A percentile compares a stretch with the other conserved stretches of the same genome.
Evolutionary conservation across 495 filamentous ascomycete species (phyloP).

Genomic region (Talaromyces thailandensis): DNA sequence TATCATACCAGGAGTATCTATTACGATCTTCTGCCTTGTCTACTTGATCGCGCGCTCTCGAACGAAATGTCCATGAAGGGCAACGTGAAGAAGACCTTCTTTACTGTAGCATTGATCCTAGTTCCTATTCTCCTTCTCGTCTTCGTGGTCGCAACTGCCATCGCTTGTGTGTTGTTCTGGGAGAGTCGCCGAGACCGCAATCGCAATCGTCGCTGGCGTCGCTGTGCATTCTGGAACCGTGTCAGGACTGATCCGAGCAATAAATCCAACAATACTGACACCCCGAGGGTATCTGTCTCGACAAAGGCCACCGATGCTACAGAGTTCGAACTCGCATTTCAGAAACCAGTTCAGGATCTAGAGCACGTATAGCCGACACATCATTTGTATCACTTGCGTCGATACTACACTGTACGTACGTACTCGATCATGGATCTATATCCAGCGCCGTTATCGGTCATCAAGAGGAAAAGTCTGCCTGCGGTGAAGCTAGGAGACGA

Average conservation of each 20-base stretch:
- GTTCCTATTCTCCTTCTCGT: constrained; percentile 44
- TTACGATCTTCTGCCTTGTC: not conserved
- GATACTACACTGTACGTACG: not conserved
- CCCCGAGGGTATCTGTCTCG: constrained; percentile 10
- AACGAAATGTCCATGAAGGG: constrained; percentile 21
- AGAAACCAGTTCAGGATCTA: constrained; percentile 8
- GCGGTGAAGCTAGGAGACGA: not conserved
- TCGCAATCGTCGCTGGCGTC: not conserved
- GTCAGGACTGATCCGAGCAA: constrained; percentile 8
- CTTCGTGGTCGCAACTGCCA: constrained; percentile 32
- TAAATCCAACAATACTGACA: constrained; percentile 11
- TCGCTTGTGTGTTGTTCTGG: constrained; percentile 35
- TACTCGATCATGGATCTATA: not conserved
- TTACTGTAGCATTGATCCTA: constrained; percentile 43
- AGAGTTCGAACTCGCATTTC: constrained; percentile 12
- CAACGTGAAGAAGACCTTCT: constrained; percentile 26
- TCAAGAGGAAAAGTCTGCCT: not conserved
- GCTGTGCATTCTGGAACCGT: constrained; percentile 8
- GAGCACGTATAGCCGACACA: constrained; percentile 13
- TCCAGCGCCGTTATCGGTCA: not conserved
- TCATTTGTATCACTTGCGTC: not conserved
- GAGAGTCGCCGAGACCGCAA: constrained; percentile 9
- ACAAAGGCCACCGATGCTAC: constrained; percentile 14
- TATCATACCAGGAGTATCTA: not conserved
- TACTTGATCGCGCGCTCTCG: constrained; percentile 3